Conservation (phyloP, 306 rosid species). For the Cotoneaster glaucophyllus region DNA sequence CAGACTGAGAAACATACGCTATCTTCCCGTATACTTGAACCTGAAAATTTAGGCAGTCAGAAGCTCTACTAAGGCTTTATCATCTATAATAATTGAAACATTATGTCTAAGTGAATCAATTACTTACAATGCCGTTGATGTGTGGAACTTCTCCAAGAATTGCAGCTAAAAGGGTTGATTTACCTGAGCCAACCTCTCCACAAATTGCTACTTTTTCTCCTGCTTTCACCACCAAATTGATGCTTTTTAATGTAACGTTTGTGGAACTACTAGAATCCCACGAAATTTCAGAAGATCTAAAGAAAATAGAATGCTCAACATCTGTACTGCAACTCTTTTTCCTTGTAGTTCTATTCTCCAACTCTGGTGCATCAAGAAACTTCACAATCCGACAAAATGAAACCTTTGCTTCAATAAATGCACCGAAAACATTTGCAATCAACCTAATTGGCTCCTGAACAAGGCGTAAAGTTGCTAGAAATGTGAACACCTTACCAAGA, state of each 20-base stretch:
- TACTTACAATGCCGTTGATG: conserved; percentile 22
- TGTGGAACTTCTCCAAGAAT: conserved; percentile 27
- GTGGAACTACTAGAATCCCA: conserved; percentile 13
- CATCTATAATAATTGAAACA: background rate
- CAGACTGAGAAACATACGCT: conserved; percentile 59
- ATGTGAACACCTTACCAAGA: conserved; percentile 19
- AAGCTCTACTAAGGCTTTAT: background rate
- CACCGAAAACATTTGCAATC: conserved; percentile 20
- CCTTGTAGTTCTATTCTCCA: conserved; percentile 11
- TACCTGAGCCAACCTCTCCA: conserved; percentile 32
- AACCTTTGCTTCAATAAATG: conserved; percentile 27
- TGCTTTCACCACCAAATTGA: conserved; percentile 10
- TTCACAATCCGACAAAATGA: conserved; percentile 19
- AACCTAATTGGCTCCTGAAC: conserved; percentile 28
- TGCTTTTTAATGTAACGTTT: conserved; percentile 14
- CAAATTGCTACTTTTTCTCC: conserved; percentile 32
- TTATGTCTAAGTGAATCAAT: background rate
- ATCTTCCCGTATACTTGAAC: conserved; percentile 33
- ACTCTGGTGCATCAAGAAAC: conserved; percentile 24
- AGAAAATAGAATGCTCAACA: conserved; percentile 6
- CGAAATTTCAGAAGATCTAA: conserved; percentile 14
- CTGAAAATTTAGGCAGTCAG: conserved; percentile 14
- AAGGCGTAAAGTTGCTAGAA: conserved; percentile 25
- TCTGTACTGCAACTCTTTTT: background rate
- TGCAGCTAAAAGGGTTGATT: conserved; percentile 31